A percentile compares a stretch with the other conserved stretches of the same genome.
Conservation (phyloP, 345 rosid genomes). For the Murraya koenigii region DNA sequence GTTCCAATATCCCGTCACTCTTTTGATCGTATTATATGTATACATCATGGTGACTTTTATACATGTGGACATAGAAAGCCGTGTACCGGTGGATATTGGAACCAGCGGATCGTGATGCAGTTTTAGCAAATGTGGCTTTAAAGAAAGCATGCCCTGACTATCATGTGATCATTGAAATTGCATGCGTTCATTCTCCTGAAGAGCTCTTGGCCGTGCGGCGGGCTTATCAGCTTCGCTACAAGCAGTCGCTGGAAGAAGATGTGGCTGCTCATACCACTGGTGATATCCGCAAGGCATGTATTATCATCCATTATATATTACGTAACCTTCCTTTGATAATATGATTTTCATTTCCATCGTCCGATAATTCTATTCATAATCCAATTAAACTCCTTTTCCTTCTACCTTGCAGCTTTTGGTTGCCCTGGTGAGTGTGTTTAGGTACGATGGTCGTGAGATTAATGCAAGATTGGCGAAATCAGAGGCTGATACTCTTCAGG, state of each 20-base stretch:
- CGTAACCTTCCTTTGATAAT: neutral
- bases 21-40: too few relatives aligned
- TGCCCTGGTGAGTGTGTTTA: conserved; percentile 49
- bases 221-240: conserved; percentile 59
- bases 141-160: conserved; percentile 32
- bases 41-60: neutral
- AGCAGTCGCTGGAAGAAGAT: conserved; percentile 69
- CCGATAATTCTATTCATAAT: too few relatives aligned
- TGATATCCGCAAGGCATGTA: conserved; percentile 50
- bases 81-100: conserved; percentile 57
- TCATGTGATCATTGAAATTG: conserved; percentile 51
- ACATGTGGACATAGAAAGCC: conserved; percentile 39
- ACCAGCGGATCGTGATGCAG: conserved; percentile 63
- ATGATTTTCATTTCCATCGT: neutral
- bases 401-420: conserved; percentile 44
- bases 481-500: conserved; percentile 52
- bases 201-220: conserved; percentile 59
- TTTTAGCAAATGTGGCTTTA: conserved; percentile 48
- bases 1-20: too few relatives aligned
- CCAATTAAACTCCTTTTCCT: neutral
- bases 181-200: conserved; percentile 49
- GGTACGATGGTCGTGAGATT: conserved; percentile 56
- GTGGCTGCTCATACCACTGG: conserved; percentile 58
- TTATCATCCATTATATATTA: neutral
- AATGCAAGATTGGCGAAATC: conserved; percentile 35